Evolutionary conservation across 768 basidiomycete genomes (phyloP).

Genomic region (Suillus occidentalis): DNA sequence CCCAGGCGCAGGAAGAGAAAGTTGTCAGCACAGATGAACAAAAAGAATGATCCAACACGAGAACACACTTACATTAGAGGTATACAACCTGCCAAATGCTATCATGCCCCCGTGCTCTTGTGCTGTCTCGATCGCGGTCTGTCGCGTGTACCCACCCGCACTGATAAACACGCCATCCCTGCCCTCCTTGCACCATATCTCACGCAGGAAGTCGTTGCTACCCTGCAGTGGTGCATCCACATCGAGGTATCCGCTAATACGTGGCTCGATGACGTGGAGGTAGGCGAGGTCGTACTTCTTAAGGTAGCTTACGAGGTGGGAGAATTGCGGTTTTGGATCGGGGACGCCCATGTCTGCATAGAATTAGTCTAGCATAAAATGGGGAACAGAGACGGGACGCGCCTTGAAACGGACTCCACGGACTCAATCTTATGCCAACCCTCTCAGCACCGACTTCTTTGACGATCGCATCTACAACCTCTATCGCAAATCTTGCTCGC

Average conservation of each 20-base stretch:
- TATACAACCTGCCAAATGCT: constrained; percentile 10
- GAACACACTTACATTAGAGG: constrained; percentile 8
- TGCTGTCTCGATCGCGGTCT: constrained; percentile 1
- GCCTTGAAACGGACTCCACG: constrained; percentile 39
- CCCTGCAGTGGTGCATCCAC: constrained; percentile 9
- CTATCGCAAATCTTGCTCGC: constrained; percentile 44
- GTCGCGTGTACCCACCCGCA: too few relatives aligned
- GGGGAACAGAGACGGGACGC: constrained; percentile 6
- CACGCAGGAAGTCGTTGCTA: constrained; percentile 28
- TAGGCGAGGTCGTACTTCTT: constrained; percentile 37
- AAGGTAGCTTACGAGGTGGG: constrained; percentile 31
- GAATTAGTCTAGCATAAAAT: too few relatives aligned
- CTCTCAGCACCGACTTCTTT: constrained; percentile 44
- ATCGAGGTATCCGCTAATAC: constrained; percentile 17
- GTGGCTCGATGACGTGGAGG: constrained; percentile 40
- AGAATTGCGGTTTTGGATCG: constrained; percentile 39
- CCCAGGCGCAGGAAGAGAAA: not conserved
- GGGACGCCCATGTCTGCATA: constrained; percentile 35
- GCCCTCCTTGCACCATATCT: constrained; percentile 21
- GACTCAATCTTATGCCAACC: constrained; percentile 44
- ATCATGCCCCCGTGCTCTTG: constrained; percentile 8
- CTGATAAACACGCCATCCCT: constrained; percentile 2
- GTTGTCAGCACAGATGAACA: not conserved
- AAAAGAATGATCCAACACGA: not conserved
- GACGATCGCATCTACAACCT: constrained; percentile 42